Percentiles rank a stretch among this genome's conserved stretches.
These are phyloP conservation scores for Cercospora janseana DNA, from an alignment of 2,329 filamentous ascomycete species.

Conservation along the genomic window DNA sequence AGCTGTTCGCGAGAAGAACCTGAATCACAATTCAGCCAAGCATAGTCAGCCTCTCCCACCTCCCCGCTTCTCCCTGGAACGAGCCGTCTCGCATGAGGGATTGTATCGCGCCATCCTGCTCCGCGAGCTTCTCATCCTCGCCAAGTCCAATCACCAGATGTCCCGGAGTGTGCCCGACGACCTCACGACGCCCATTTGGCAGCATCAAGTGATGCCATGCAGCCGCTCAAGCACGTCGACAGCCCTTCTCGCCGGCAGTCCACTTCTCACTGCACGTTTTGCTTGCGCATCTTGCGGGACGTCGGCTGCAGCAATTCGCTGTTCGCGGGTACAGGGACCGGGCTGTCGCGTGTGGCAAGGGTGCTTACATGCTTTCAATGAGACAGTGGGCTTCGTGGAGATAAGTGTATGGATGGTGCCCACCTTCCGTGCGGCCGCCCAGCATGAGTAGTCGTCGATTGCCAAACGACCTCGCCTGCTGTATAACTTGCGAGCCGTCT, in stretches of 20 bases:
- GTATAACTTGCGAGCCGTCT: no score
- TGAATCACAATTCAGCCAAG: no score
- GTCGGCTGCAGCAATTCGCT: background rate
- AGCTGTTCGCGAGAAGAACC: no score
- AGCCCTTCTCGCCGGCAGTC: constrained; percentile 1
- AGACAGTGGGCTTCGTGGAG: background rate
- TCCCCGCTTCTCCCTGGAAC: no score
- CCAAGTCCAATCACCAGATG: constrained; percentile 21
- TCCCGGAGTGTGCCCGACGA: constrained; percentile 10
- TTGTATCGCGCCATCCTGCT: constrained; percentile 31
- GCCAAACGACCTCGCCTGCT: no score
- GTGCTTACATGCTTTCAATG: background rate
- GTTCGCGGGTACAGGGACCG: background rate
- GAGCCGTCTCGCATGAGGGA: no score
- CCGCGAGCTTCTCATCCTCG: constrained; percentile 28
- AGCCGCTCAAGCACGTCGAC: constrained; percentile 16
- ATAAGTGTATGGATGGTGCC: background rate
- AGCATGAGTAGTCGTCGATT: no score
- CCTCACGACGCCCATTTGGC: background rate
- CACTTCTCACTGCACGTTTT: no score
- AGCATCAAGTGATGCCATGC: constrained; percentile 17
- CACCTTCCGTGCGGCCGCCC: no score
- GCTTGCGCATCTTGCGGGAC: background rate
- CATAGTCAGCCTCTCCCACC: no score
- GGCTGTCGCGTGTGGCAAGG: background rate